Evolutionary conservation across 345 rosid species (phyloP).

Genomic region (Rhodamnia argentea): DNA sequence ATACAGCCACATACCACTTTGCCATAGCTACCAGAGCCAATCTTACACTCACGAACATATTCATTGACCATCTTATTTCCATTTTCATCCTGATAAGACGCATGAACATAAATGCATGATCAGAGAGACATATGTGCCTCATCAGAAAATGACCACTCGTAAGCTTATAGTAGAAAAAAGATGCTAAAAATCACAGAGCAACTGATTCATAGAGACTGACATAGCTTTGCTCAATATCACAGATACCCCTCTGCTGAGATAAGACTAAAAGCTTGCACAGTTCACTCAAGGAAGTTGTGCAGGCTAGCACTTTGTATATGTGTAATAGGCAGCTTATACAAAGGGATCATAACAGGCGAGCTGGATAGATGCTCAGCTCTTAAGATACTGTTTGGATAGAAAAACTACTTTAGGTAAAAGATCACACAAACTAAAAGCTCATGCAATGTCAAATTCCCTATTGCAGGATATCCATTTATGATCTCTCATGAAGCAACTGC

Average conservation of each 20-base stretch:
- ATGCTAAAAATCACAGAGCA: neutral
- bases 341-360: neutral
- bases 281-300: neutral
- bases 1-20: slow-evolving; percentile 74
- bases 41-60: slow-evolving; percentile 70
- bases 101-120: neutral
- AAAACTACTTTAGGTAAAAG: neutral
- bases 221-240: neutral
- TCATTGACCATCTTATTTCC: slow-evolving; percentile 86
- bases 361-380: neutral
- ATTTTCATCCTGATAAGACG: slow-evolving; percentile 62
- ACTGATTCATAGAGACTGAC: neutral
- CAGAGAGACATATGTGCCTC: neutral
- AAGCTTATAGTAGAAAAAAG: neutral
- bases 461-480: neutral
- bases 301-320: neutral
- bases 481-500: neutral
- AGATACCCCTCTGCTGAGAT: neutral
- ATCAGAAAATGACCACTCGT: neutral
- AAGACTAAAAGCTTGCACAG: neutral
- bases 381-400: neutral
- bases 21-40: slow-evolving; percentile 98
- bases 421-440: neutral
- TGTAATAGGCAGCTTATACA: neutral
- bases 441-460: neutral